Evolutionary conservation across 495 filamentous ascomycete species (phyloP), one percentile per base, ranked within the genome.

Genomic region (Aspergillus coremiiformis): DNA sequence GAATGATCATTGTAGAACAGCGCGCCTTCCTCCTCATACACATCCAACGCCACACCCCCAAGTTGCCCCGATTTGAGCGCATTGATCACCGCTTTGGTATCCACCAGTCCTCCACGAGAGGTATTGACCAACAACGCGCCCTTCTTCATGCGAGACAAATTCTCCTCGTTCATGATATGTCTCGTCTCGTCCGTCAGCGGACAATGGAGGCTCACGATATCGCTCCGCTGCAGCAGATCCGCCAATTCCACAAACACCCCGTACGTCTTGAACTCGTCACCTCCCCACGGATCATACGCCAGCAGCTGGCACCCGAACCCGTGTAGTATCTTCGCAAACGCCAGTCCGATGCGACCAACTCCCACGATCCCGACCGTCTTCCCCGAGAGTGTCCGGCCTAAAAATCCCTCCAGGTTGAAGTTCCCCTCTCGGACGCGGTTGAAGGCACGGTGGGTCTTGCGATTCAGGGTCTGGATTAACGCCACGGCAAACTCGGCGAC

Each of bases 41-140:
- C 90, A 68, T 96, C 90, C 35, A 95, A 64, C 39, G 87, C 87
- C 9, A 89, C 80, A 19, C 87, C 89, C 23, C 80, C 73, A 43
- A 96, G 66, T 5, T 73, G 73, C 10, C 73, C 66, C 2, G 59
- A 72, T 66, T 87, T 85, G 29, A 87, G 67, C 17, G 83, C 78
- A 5, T 69, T 66, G 41, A 87, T 82, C 24, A 83, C 75, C 0
- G 78, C 78, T 22, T 61, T 60, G 0, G 77, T 84, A 57, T 86
- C 62, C 23, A 87, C 77, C 51, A 88, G 64, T 5, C 75, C 80
- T 4, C 84, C 84, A 0, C 84, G 76, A 11, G 81, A 83, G 0
- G 82, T 86, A 59, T 87, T 87, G 20, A 88, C 66, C 43, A 88
- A 60, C 66, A 84, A 66, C 0, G 77, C 83, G 0, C 79, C 82